Conservation (phyloP, 140 eudicot genomes). For the Cichorium intybus region DNA sequence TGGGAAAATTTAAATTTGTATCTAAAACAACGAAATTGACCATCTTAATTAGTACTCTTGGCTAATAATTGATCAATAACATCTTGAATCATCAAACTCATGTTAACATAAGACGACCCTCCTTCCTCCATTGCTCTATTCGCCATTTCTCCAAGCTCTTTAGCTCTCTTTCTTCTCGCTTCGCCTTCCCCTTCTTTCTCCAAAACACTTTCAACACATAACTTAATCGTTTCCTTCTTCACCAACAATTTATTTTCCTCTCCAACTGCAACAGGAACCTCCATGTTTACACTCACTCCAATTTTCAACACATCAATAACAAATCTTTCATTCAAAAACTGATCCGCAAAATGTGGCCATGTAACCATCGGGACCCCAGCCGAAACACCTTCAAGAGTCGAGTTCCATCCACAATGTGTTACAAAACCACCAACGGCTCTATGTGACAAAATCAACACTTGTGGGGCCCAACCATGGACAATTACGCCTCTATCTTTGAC, state of each 20-base stretch:
- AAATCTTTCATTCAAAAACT: conserved; percentile 45
- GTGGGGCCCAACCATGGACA: conserved; percentile 55
- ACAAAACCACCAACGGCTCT: conserved; percentile 39
- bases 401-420: conserved; percentile 67
- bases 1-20: no score
- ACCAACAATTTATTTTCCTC: conserved; percentile 25
- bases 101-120: conserved; percentile 45
- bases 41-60: conserved; percentile 4
- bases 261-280: conserved; percentile 22
- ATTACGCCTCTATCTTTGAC: conserved; percentile 35
- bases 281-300: conserved; percentile 43
- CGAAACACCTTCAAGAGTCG: conserved; percentile 46
- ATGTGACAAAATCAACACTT: conserved; percentile 47
- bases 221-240: conserved; percentile 26
- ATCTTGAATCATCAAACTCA: conserved; percentile 41
- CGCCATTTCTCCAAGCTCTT: conserved; percentile 38
- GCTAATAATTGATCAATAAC: conserved; percentile 17
- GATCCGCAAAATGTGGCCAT: conserved; percentile 54
- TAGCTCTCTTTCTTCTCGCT: conserved; percentile 28
- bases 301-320: conserved; percentile 30
- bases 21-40: no score
- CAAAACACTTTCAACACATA: conserved; percentile 38
- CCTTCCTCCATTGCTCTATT: conserved; percentile 46
- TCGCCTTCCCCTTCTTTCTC: conserved; percentile 31
- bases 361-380: conserved; percentile 52